Evolutionary conservation across 169 alveolate species (phyloP).

Genomic region (Pseudocohnilembus persalinus): DNA sequence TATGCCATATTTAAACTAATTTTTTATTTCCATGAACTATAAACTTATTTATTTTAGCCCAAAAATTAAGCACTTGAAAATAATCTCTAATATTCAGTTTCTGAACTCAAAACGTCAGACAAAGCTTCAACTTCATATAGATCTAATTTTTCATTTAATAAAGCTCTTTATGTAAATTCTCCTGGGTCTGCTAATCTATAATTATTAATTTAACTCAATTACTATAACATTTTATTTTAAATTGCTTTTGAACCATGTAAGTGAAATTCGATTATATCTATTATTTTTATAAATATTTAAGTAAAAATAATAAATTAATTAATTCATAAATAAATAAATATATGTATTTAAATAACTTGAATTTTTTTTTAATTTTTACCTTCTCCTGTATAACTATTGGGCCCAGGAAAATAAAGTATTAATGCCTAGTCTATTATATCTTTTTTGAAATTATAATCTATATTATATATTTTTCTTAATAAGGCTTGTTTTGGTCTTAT

Average conservation of each 20-base stretch:
- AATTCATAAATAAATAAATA: no score
- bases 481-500: constrained; percentile 35
- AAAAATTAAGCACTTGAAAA: constrained; percentile 33
- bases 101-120: constrained; percentile 41
- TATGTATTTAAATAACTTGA: no score
- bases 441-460: not conserved
- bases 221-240: constrained; percentile 28
- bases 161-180: constrained; percentile 55
- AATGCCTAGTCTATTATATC: constrained; percentile 41
- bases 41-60: constrained; percentile 34
- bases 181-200: constrained; percentile 53
- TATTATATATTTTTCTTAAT: constrained; percentile 25
- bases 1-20: constrained; percentile 37
- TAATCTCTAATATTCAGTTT: constrained; percentile 27
- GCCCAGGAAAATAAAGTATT: constrained; percentile 43
- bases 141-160: constrained; percentile 45
- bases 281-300: no score
- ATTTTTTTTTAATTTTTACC: no score
- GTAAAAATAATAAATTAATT: no score
- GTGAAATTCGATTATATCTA: constrained; percentile 46
- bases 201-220: constrained; percentile 25
- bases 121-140: constrained; percentile 44
- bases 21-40: constrained; percentile 11
- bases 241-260: constrained; percentile 55
- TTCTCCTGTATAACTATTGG: constrained; percentile 55